phyloP scores from a whole-genome alignment of 2,329 filamentous ascomycete species.

The Paecilomyces variotii region DNA sequence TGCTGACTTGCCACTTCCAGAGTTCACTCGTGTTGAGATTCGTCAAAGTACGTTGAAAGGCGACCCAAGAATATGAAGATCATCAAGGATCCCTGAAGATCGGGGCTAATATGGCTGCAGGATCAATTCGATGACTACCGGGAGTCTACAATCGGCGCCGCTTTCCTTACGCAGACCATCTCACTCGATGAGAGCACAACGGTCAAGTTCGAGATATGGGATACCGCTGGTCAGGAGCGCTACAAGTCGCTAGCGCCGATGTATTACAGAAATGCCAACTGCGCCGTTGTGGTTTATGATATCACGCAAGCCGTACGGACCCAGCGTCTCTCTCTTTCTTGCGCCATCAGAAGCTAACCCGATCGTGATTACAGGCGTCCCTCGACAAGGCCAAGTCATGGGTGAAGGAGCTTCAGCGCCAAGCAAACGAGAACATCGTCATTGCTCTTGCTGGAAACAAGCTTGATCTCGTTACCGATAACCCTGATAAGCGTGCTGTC shows the following conservation, averaged over 20 bases:
- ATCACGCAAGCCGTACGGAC: constrained; percentile 90
- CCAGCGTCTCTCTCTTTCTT: background rate
- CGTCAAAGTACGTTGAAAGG: constrained; percentile 68
- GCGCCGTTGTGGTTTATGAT: constrained; percentile 97
- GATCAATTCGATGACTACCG: constrained; percentile 99
- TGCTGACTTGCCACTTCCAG: constrained; percentile 43
- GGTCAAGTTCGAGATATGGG: constrained; percentile 99
- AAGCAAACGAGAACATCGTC: constrained; percentile 99
- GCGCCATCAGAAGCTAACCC: constrained; percentile 9
- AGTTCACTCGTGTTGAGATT: constrained; percentile 97
- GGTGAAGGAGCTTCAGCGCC: constrained; percentile 97
- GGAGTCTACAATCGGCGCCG: constrained; percentile 96
- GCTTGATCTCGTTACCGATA: constrained; percentile 87
- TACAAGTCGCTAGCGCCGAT: constrained; percentile 99
- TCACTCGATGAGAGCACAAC: constrained; percentile 96
- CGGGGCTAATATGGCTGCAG: constrained; percentile 39
- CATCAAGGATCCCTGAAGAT: background rate
- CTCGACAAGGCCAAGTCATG: constrained; percentile 98
- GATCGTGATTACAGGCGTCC: constrained; percentile 57
- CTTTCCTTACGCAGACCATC: constrained; percentile 98
- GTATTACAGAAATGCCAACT: constrained; percentile 99
- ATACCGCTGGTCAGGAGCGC: constrained; percentile 94
- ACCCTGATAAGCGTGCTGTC: constrained; percentile 93
- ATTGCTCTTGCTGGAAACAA: constrained; percentile 98
- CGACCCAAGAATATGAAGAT: constrained; percentile 1